Evolutionary conservation across 2,329 filamentous ascomycete species (phyloP), one percentile per base, ranked within the genome.

Genomic region (Colletotrichum tamarilloi): DNA sequence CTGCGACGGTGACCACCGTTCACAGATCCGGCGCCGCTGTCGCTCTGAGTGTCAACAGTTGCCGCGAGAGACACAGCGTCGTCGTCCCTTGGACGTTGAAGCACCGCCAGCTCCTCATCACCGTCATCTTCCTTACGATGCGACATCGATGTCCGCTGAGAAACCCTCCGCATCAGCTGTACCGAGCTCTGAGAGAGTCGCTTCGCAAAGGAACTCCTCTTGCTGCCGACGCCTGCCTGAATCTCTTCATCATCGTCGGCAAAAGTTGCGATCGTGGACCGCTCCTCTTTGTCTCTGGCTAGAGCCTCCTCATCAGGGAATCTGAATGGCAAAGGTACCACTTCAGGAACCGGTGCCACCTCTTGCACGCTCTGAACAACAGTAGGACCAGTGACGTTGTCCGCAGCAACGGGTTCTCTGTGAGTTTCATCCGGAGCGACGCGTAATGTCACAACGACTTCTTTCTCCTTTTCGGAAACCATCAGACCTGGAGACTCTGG

Each of bases 241-340:
- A 49, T 5, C 19, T 81, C 78, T 12, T 87, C 87, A 32, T 91
- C 87, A 32, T 92, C 87, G 69, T 93, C 92, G 19, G 92, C 92
- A 77, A 92, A 88, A 0, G 93, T 93, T 3, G 92, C 94, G 24
- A 94, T 86, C 1, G 93, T 94, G 2, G 92, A 94, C 32, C 87
- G 83, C 72, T 89, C 87, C 24, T 88, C 87, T 19, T 86, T 85
- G 6, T 88, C 84, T 78, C 14, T 74, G 52, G 28, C 57, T 42
- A 38, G 60, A 7, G 83, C 79, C 5, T 86, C 82, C 2, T 85
- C 82, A 24, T 81, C 80, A 0, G 91, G 90, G 1, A 93, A 84
- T 11, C 80, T 87, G 80, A 94, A 94, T 0, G 93, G 92, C 1
- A 94, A 83, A 19, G 92, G 91, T 1, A 93, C 83, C 46, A 94